Conservation (phyloP, 371 early-diverging fungal genomes). For the Funneliformis caledonium region DNA sequence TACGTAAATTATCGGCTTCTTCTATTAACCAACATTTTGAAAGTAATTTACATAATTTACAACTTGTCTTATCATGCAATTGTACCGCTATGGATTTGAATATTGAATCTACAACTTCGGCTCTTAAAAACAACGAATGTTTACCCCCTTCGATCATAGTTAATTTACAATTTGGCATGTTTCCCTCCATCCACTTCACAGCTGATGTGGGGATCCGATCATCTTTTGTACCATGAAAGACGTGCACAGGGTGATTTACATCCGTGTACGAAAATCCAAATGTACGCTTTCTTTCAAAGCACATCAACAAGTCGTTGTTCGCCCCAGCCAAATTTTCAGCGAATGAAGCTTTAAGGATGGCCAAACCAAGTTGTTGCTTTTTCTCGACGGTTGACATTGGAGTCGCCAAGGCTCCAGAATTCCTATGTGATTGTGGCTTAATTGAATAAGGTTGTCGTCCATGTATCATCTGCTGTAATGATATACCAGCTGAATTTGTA, state of each 20-base stretch:
- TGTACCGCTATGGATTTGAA: slow-evolving; percentile 48
- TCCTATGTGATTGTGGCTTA: slow-evolving; percentile 44
- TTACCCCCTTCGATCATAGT: slow-evolving; percentile 50
- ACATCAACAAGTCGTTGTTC: slow-evolving; percentile 51
- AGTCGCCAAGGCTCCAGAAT: slow-evolving; percentile 40
- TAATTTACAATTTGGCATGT: slow-evolving; percentile 47
- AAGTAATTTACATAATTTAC: slow-evolving; percentile 25
- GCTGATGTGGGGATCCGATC: slow-evolving; percentile 48
- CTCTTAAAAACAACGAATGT: slow-evolving; percentile 49
- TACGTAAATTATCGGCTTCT: not conserved
- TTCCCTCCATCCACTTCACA: slow-evolving; percentile 52
- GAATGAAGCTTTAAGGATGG: slow-evolving; percentile 50
- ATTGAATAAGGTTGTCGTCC: slow-evolving; percentile 44
- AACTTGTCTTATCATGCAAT: slow-evolving; percentile 6
- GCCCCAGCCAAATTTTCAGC: slow-evolving; percentile 50
- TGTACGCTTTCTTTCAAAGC: slow-evolving; percentile 47
- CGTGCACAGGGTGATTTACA: slow-evolving; percentile 50
- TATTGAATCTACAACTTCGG: slow-evolving; percentile 48
- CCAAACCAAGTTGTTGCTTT: slow-evolving; percentile 47
- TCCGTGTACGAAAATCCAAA: slow-evolving; percentile 53
- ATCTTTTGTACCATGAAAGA: slow-evolving; percentile 53
- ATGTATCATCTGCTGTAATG: slow-evolving; percentile 33
- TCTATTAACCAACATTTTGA: slow-evolving; percentile 32
- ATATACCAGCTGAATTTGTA: slow-evolving; percentile 45
- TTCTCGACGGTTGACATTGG: slow-evolving; percentile 47